Percentiles rank a stretch among this genome's conserved stretches.
These are phyloP conservation scores for Trapa incisa DNA, from an alignment of 345 rosid species.

Conservation along the genomic window DNA sequence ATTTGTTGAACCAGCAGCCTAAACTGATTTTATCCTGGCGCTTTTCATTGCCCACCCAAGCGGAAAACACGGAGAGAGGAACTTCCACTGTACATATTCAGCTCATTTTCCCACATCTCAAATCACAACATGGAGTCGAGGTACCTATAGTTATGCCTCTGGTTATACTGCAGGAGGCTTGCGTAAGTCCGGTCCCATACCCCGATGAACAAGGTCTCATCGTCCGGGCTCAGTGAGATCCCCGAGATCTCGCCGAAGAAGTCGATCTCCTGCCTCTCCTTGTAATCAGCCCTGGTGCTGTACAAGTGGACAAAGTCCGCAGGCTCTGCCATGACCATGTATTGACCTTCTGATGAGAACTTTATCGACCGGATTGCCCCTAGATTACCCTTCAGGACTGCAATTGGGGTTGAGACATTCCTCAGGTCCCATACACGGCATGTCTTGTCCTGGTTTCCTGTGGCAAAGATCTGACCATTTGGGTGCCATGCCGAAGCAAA, in stretches of 20 bases:
- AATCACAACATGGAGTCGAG: slow-evolving; percentile 31
- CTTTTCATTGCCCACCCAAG: too few species aligned
- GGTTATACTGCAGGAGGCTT: slow-evolving; percentile 42
- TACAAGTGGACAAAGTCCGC: slow-evolving; percentile 61
- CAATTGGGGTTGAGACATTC: slow-evolving; percentile 29
- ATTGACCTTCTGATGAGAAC: slow-evolving; percentile 44
- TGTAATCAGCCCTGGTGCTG: slow-evolving; percentile 22
- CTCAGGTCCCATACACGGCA: slow-evolving; percentile 55
- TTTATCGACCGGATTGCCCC: slow-evolving; percentile 48
- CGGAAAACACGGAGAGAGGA: not conserved
- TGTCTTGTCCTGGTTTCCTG: slow-evolving; percentile 59
- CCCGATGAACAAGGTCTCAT: slow-evolving; percentile 43
- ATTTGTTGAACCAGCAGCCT: not conserved
- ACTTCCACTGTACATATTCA: not conserved
- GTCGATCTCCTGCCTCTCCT: slow-evolving; percentile 43
- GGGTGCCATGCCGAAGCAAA: slow-evolving; percentile 70
- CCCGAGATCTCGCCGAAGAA: slow-evolving; percentile 65
- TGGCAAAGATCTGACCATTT: slow-evolving; percentile 36
- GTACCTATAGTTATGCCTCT: slow-evolving; percentile 27
- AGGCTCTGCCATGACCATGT: slow-evolving; percentile 48
- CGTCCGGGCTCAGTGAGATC: slow-evolving; percentile 48
- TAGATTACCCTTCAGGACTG: slow-evolving; percentile 43
- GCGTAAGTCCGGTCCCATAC: slow-evolving; percentile 56
- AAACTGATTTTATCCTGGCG: not conserved
- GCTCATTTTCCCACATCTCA: not conserved